These are phyloP conservation scores for Neofusicoccum ribis DNA, from an alignment of 2,329 filamentous ascomycete species.

Conservation along the genomic window DNA sequence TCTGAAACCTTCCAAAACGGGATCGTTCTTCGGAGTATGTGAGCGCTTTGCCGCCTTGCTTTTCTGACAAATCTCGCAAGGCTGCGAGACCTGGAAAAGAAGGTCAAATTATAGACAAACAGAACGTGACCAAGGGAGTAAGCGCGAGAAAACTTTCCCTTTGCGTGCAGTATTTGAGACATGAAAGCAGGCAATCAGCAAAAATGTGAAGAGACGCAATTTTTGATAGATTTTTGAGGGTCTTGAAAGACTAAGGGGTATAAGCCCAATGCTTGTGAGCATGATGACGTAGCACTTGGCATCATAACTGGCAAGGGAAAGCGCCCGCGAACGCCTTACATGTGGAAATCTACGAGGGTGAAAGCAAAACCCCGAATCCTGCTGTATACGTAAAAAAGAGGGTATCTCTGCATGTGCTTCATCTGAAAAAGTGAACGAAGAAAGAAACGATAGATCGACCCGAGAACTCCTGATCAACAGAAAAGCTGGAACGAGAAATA, in stretches of 20 bases:
- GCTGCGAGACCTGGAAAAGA: too few relatives aligned
- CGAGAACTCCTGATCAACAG: neutral
- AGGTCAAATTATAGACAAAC: too few relatives aligned
- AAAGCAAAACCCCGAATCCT: neutral
- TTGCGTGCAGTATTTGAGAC: too few relatives aligned
- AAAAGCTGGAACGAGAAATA: neutral
- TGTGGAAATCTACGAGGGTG: neutral
- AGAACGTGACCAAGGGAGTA: too few relatives aligned
- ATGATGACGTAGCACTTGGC: neutral
- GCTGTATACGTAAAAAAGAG: neutral
- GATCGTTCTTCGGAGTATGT: too few relatives aligned
- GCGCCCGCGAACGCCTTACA: neutral
- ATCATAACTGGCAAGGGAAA: neutral
- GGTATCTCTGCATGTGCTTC: slow-evolving; percentile 9
- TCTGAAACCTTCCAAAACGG: too few relatives aligned
- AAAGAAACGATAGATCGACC: neutral
- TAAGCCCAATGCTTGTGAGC: neutral
- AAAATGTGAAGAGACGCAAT: too few relatives aligned
- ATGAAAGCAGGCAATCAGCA: too few relatives aligned
- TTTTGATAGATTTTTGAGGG: neutral
- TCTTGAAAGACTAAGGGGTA: too few relatives aligned
- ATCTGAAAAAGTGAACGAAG: neutral
- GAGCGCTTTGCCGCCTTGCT: too few relatives aligned
- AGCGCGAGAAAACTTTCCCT: too few relatives aligned
- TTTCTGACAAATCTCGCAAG: too few relatives aligned